phyloP scores from a whole-genome alignment of 352 stramenopile genomes.

The Phytophthora sp. region DNA sequence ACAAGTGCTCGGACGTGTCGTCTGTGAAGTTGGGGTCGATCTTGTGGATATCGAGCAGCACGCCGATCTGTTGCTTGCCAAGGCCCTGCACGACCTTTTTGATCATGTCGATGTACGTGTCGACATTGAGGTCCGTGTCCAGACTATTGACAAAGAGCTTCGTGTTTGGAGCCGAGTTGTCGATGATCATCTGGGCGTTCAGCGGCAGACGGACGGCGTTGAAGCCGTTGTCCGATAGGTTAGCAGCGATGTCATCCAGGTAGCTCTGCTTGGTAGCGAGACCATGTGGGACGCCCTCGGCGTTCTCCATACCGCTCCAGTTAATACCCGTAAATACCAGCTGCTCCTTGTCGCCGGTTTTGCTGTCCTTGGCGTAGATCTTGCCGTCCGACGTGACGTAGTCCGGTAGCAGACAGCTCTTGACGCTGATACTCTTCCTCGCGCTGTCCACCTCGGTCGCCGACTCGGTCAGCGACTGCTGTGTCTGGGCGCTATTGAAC shows the following conservation, averaged over 20 bases:
- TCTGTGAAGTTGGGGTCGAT: slow-evolving; percentile 76
- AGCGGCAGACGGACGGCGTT: slow-evolving; percentile 82
- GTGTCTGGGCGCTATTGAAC: slow-evolving; percentile 68
- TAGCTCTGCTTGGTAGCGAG: slow-evolving; percentile 71
- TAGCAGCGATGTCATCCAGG: slow-evolving; percentile 71
- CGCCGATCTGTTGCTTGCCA: slow-evolving; percentile 79
- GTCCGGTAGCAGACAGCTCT: slow-evolving; percentile 74
- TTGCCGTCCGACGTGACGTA: slow-evolving; percentile 65
- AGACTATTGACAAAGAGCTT: slow-evolving; percentile 70
- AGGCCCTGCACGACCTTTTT: slow-evolving; percentile 84
- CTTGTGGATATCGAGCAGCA: slow-evolving; percentile 87
- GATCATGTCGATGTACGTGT: slow-evolving; percentile 86
- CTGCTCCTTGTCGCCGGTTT: slow-evolving; percentile 57
- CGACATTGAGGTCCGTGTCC: slow-evolving; percentile 69
- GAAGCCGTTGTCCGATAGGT: slow-evolving; percentile 70
- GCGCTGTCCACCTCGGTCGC: slow-evolving; percentile 41
- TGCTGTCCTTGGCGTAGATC: slow-evolving; percentile 67
- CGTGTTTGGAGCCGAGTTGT: slow-evolving; percentile 66
- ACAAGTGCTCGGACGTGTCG: slow-evolving; percentile 78
- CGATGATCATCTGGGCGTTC: slow-evolving; percentile 84
- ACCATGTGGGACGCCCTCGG: slow-evolving; percentile 76
- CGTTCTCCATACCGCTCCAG: slow-evolving; percentile 89
- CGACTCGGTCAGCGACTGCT: slow-evolving; percentile 62
- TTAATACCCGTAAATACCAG: slow-evolving; percentile 88
- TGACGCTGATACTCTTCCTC: slow-evolving; percentile 34